Evolutionary conservation across 306 rosid genomes (phyloP).

Genomic region (Acacia crassicarpa): DNA sequence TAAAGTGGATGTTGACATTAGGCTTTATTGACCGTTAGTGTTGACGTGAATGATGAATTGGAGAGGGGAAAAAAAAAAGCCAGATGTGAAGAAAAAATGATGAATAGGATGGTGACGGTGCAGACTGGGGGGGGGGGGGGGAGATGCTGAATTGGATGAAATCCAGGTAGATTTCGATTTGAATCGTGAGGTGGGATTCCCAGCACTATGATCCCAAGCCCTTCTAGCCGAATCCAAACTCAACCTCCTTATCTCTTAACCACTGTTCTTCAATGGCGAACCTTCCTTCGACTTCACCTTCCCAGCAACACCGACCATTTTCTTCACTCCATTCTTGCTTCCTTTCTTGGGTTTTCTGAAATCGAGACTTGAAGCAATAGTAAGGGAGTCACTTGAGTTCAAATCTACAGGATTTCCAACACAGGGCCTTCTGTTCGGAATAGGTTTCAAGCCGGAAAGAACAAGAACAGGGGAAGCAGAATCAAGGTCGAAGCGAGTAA

Average conservation of each 20-base stretch:
- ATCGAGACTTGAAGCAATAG: background rate
- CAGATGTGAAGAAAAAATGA: too few species aligned
- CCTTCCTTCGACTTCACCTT: background rate
- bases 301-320: background rate
- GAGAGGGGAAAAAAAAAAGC: too few species aligned
- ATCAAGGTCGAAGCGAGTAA: constrained; percentile 58
- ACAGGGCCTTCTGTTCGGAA: constrained; percentile 56
- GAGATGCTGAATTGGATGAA: too few species aligned
- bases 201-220: constrained; percentile 51
- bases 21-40: too few species aligned
- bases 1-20: too few species aligned
- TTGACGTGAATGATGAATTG: too few species aligned
- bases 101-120: too few species aligned
- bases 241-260: constrained; percentile 51
- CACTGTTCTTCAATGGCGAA: constrained; percentile 8
- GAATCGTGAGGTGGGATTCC: too few species aligned
- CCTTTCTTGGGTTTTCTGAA: constrained; percentile 29
- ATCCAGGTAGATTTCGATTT: too few species aligned
- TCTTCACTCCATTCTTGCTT: constrained; percentile 21
- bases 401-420: constrained; percentile 64
- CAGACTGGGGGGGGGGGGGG: too few species aligned
- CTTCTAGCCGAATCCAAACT: constrained; percentile 72
- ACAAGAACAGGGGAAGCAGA: constrained; percentile 46
- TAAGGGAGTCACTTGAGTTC: constrained; percentile 48
- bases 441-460: constrained; percentile 57